Evolutionary conservation across 1,284 basidiomycete genomes (phyloP).

Genomic region (Ceratobasidium sp.): DNA sequence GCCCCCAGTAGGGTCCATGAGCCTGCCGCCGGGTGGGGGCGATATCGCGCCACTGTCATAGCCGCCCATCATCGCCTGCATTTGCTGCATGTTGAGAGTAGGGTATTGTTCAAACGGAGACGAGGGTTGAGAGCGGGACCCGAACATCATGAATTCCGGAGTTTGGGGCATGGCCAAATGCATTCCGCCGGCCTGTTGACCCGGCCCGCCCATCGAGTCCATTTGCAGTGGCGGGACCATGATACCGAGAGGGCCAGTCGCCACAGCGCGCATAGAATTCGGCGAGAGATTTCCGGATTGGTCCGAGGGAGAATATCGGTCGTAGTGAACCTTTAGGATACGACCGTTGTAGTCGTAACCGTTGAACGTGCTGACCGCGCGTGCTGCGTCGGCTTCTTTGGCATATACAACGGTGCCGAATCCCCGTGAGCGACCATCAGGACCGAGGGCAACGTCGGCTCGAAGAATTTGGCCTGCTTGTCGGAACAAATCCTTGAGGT

Average conservation of each 20-base stretch:
- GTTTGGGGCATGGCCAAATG: constrained; percentile 41
- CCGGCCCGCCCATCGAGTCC: constrained; percentile 2
- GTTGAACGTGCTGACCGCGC: constrained; percentile 88
- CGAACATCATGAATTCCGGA: constrained; percentile 39
- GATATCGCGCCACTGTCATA: constrained; percentile 33
- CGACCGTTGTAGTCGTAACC: constrained; percentile 87
- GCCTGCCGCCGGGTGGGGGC: constrained; percentile 28
- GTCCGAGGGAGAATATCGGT: constrained; percentile 41
- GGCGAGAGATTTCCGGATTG: constrained; percentile 39
- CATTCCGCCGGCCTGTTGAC: neutral
- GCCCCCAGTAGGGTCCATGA: neutral
- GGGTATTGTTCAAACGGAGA: constrained; percentile 47
- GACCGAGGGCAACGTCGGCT: constrained; percentile 90
- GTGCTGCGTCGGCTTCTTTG: constrained; percentile 85
- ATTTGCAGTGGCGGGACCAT: constrained; percentile 34
- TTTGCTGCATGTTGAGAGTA: constrained; percentile 10
- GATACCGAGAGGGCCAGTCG: constrained; percentile 31
- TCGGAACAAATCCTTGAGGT: constrained; percentile 93
- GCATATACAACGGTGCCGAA: constrained; percentile 91
- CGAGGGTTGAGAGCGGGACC: constrained; percentile 44
- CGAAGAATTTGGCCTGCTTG: constrained; percentile 88
- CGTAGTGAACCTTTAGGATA: constrained; percentile 50
- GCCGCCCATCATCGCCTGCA: constrained; percentile 30
- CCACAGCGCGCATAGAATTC: constrained; percentile 31
- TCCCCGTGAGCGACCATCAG: constrained; percentile 86